Base-by-base conservation (phyloP, 805 yeast genomes). In the Wickerhamomyces sydowiorum region DNA sequence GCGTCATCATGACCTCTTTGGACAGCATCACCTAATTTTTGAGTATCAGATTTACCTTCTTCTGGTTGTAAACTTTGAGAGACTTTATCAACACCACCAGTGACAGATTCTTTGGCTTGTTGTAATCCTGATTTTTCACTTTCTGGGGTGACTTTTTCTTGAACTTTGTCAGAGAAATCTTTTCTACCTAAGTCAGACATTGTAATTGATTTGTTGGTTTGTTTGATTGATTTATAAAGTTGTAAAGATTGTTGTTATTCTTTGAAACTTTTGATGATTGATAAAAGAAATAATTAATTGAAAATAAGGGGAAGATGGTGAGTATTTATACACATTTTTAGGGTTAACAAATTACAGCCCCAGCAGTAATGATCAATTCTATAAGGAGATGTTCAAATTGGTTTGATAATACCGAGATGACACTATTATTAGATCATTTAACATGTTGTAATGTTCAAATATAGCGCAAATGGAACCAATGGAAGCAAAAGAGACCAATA, bases 131-230 rank as follows among this genome's bases (percentile, higher is more conserved):
- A 55, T 70, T 88, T 88, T 64, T 82, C 75, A 44, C 75, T 65
- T 49, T 87, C 82, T 51, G 95, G 95, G 51, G 75, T 83, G 34
- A 82, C 46, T 34, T 75, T 57, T 72, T 87, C 95, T 41, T 73
- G 44, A 53, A 76, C 67, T 67, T 86, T 85, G 62, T 82, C 83
- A 50, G 80, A 53, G 60, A 87, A 73, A 61, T 76, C 68, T 70
- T 88, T 87, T 82, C 96, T 84, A 57, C 84, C 86, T 47, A 73
- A 59, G 67, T 67, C 73, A 44, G 73, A 67, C 73, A 68, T 68
- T 24, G 28, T 24, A 34, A 15, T 23, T 23, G 31, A 34, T 21
- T 38, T 22, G 8, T 12, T 5, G 8, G 22, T 13, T n/a, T 29
- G 27, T 18, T 21, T 20, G 3, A 10, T 22, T 41, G 37, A 14